phyloP scores from a whole-genome alignment of 768 basidiomycete genomes.

The Lactifluus rugatus region DNA sequence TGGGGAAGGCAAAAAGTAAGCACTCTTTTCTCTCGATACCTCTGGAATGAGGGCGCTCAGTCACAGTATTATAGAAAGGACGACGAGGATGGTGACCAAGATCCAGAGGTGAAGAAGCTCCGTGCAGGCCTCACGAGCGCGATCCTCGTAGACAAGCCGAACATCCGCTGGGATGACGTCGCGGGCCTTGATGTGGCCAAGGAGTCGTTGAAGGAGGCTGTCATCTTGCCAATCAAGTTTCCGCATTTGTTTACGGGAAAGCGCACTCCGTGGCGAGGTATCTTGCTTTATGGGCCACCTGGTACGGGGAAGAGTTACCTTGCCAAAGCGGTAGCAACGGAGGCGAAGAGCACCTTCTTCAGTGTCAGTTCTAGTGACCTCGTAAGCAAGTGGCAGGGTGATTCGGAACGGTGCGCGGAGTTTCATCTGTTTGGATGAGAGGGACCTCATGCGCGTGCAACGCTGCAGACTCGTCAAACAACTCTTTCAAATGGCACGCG shows the following conservation, averaged over 20 bases:
- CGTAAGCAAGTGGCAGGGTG: conserved; percentile 99
- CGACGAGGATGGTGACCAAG: conserved; percentile 61
- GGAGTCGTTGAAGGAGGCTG: conserved; percentile 93
- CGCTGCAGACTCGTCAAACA: conserved; percentile 78
- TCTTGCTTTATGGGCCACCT: conserved; percentile 92
- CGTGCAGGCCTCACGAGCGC: conserved; percentile 83
- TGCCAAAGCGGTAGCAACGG: conserved; percentile 97
- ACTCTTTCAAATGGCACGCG: conserved; percentile 91
- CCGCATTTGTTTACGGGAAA: conserved; percentile 98
- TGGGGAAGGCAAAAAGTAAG: conserved; percentile 32
- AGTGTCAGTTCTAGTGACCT: conserved; percentile 91
- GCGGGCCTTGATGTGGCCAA: conserved; percentile 94
- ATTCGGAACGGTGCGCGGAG: conserved; percentile 75
- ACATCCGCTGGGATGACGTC: conserved; percentile 98
- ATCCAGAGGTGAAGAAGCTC: conserved; percentile 93
- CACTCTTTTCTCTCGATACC: not conserved
- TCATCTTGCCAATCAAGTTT: conserved; percentile 99
- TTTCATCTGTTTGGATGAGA: not conserved
- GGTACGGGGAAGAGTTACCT: conserved; percentile 96
- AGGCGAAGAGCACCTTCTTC: conserved; percentile 99
- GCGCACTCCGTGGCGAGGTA: conserved; percentile 94
- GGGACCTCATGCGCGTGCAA: not conserved
- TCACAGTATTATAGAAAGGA: conserved; percentile 29
- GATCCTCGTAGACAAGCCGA: conserved; percentile 87
- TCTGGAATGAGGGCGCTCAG: not conserved